phyloP scores from a whole-genome alignment of 352 stramenopile genomes.

The Phytophthora macrochlamydospora region DNA sequence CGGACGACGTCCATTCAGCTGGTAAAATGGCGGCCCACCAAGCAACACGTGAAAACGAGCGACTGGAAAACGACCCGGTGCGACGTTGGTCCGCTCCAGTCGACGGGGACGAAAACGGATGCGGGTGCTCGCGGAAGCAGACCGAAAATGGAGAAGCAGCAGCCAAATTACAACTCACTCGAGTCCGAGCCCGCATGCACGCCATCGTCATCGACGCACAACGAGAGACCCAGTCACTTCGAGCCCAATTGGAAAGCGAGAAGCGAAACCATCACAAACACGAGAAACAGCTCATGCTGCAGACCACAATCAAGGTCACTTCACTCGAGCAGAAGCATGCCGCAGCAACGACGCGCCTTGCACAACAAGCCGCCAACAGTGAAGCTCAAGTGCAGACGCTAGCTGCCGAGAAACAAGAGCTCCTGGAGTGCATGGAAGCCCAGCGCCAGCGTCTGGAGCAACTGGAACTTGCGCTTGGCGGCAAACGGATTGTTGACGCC shows the following conservation, averaged over 20 bases:
- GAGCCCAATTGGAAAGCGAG: constrained; percentile 46
- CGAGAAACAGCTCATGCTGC: constrained; percentile 57
- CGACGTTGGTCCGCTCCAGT: constrained; percentile 25
- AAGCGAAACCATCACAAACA: constrained; percentile 38
- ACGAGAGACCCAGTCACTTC: constrained; percentile 49
- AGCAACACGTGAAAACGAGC: constrained; percentile 23
- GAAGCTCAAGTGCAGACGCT: constrained; percentile 44
- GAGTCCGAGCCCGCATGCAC: constrained; percentile 58
- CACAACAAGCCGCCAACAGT: constrained; percentile 36
- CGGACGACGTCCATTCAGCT: constrained; percentile 45
- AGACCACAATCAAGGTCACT: constrained; percentile 48
- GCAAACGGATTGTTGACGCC: constrained; percentile 45
- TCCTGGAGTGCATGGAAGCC: constrained; percentile 37
- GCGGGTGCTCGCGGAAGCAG: constrained; percentile 25
- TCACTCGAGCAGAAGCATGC: constrained; percentile 58
- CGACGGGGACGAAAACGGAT: constrained; percentile 18
- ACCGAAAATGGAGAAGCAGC: constrained; percentile 28
- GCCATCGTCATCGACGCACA: constrained; percentile 54
- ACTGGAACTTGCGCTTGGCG: constrained; percentile 56
- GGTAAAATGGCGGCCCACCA: constrained; percentile 10
- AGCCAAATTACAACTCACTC: constrained; percentile 49
- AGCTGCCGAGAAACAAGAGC: constrained; percentile 52
- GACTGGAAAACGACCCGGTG: constrained; percentile 27
- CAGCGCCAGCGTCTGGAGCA: constrained; percentile 56
- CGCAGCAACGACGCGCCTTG: constrained; percentile 45